A percentile compares a stretch with the other conserved stretches of the same genome.
These are phyloP conservation scores for Cephaloascus fragrans DNA, from an alignment of 805 yeast genomes.

Conservation along the genomic window DNA sequence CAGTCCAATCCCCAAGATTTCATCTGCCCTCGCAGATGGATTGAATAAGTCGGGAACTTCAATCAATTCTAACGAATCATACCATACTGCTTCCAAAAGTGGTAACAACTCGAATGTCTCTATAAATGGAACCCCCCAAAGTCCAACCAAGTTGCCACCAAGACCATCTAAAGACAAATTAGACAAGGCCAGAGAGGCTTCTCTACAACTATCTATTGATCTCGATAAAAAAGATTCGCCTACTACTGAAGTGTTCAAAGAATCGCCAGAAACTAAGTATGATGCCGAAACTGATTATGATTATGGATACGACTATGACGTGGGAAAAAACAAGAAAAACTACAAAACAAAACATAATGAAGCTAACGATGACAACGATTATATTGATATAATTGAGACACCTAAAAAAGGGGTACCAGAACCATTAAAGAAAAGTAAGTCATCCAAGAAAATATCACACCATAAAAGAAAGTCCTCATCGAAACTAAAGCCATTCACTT, in stretches of 20 bases:
- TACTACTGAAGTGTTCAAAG: neutral
- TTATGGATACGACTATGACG: too few species aligned
- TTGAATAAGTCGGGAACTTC: neutral
- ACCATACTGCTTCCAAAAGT: neutral
- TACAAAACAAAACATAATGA: too few species aligned
- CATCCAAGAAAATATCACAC: neutral
- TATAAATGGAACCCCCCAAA: neutral
- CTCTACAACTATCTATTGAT: neutral
- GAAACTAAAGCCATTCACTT: neutral
- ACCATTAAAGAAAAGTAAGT: neutral
- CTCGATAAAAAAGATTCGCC: neutral
- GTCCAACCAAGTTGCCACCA: neutral
- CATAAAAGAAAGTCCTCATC: neutral
- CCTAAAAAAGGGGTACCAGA: neutral
- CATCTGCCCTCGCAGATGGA: neutral
- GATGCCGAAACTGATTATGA: too few species aligned
- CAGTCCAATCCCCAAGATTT: neutral
- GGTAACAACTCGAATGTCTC: neutral
- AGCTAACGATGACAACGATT: neutral
- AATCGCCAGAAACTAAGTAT: neutral
- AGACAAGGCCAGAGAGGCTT: neutral
- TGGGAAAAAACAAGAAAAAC: too few species aligned
- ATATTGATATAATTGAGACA: neutral
- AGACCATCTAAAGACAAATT: neutral
- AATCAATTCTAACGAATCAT: neutral